Evolutionary conservation across 257 asterid species (phyloP), one percentile per base, ranked within the genome.

Genomic region (Ballota nigra): DNA sequence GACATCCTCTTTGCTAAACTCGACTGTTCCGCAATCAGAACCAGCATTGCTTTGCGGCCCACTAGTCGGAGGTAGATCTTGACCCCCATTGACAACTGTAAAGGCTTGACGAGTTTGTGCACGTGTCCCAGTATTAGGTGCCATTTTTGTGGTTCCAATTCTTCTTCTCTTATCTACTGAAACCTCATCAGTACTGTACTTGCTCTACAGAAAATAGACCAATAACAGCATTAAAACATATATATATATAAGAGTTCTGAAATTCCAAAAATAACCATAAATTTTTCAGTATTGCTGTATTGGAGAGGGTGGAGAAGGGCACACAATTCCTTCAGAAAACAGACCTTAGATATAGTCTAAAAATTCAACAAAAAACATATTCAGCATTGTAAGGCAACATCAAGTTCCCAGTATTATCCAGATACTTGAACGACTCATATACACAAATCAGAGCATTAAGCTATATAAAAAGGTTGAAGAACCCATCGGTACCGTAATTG

Each of bases 11-110:
- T 83, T 90, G 23, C 82, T 83, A 77, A 90, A 86, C 82, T 90
- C 97, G 62, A 81, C 52, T 13, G 57, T 72, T 16, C 84, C 80
- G 73, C 83, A 75, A 38, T 95, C 96, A 29, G 96, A 90, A 61
- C 87, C 88, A 28, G 89, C 73, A 70, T 76, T 80, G 84, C 96
- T 88, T 0, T 96, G 88, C 0, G 96, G 96, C 53, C 87, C 92
- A 71, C 83, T 80, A 1, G 74, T 63, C 0, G 79, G 86, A 52
- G 88, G 84, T 74, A 71, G 86, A 83, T 92, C 96, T 77, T 83
- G 96, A 58, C 88, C 82, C 51, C 90, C 95, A 73, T 92, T 95
- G 4, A 94, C 88, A 60, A 87, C 89, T 2, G 92, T 68, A 75
- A 95, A 81, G 23, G 95, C 97, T 60, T 86, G 96, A 66, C 98